phyloP scores from a whole-genome alignment of 306 rosid species.

The Fragaria vesca region DNA sequence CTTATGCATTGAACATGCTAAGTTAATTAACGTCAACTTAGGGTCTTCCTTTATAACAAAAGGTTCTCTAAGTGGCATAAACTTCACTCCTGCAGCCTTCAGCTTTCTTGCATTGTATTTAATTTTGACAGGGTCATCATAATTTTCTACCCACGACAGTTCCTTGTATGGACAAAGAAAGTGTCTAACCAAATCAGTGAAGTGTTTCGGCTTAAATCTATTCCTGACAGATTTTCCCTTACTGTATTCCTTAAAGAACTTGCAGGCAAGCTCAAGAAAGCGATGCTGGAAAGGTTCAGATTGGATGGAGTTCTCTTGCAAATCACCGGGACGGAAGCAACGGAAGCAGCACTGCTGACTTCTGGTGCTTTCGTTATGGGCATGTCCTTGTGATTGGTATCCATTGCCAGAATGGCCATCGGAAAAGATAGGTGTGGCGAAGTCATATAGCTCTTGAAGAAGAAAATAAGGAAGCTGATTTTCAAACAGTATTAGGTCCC shows the following conservation, averaged over 20 bases:
- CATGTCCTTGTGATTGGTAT: background rate
- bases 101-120: background rate
- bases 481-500: conserved; percentile 49
- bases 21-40: too few relatives aligned
- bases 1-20: background rate
- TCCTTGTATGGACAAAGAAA: conserved; percentile 27
- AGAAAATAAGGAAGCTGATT: conserved; percentile 53
- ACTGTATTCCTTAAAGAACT: conserved; percentile 9
- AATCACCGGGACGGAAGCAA: background rate
- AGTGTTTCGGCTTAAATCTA: conserved; percentile 17
- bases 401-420: background rate
- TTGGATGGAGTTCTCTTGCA: too few relatives aligned
- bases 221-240: conserved; percentile 2
- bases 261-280: background rate
- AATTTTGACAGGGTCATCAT: background rate
- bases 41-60: background rate
- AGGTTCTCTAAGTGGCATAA: background rate
- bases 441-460: conserved; percentile 24
- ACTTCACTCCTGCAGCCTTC: conserved; percentile 11
- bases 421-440: background rate
- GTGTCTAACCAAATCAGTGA: conserved; percentile 49
- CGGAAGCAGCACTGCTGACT: background rate
- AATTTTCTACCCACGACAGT: background rate
- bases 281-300: background rate
- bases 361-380: background rate